Percentiles rank a stretch among this genome's conserved stretches.
phyloP scores from a whole-genome alignment of 73 alveolate species.

The Tetrahymena elliotti region DNA sequence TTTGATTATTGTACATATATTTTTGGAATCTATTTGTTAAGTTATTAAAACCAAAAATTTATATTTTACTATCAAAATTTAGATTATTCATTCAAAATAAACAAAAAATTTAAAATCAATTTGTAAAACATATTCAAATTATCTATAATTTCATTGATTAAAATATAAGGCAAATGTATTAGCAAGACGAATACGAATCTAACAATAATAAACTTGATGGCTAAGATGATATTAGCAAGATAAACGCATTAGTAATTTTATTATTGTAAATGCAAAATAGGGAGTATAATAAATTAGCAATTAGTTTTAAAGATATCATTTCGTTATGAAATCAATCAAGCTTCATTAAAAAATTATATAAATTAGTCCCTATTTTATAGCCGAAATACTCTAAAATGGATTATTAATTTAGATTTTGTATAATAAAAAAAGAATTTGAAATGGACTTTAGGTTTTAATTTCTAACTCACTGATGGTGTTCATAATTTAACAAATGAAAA shows the following conservation, averaged over 20 bases:
- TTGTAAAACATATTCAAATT: not conserved
- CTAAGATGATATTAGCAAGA: not conserved
- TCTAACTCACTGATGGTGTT: slow-evolving; percentile 83
- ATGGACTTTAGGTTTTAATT: slow-evolving; percentile 88
- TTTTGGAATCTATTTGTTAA: too few species aligned
- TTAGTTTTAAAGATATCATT: too few species aligned
- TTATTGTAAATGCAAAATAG: not conserved
- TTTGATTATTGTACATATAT: not conserved
- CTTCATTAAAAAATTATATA: not conserved
- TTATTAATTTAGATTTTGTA: not conserved
- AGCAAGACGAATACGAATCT: not conserved
- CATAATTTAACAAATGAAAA: slow-evolving; percentile 86
- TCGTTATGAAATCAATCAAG: too few species aligned
- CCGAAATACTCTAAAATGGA: not conserved
- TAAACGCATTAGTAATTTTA: not conserved
- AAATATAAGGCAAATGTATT: not conserved
- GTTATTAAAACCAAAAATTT: not conserved
- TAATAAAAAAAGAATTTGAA: slow-evolving; percentile 53
- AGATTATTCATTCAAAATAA: not conserved
- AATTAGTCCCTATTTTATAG: not conserved
- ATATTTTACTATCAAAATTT: not conserved
- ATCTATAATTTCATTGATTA: not conserved
- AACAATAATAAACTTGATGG: not conserved
- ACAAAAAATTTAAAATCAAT: not conserved
- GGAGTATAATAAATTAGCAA: not conserved